Percentiles rank a stretch among this genome's conserved stretches.
Evolutionary conservation across 257 asterid genomes (phyloP).

Genomic region (Penstemon newberryi): DNA sequence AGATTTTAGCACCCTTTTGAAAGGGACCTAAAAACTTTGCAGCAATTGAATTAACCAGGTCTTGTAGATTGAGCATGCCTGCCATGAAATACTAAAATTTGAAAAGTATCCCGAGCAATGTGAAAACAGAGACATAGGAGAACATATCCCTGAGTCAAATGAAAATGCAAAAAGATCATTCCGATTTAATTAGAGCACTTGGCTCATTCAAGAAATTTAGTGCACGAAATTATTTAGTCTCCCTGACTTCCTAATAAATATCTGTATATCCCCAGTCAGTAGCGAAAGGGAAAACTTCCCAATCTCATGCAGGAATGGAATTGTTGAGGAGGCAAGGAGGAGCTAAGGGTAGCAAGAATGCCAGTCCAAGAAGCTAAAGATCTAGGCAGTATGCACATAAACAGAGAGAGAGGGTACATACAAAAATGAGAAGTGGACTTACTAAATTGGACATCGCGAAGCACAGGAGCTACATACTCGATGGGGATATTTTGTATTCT

Average conservation of each 20-base stretch:
- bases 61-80: slow-evolving; percentile 88
- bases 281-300: slow-evolving; percentile 1
- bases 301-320: slow-evolving; percentile 14
- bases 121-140: not conserved
- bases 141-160: slow-evolving; percentile 2
- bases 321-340: slow-evolving; percentile 5
- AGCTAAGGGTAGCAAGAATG: not conserved
- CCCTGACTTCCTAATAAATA: slow-evolving; percentile 7
- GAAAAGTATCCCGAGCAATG: slow-evolving; percentile 17
- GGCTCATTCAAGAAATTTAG: slow-evolving; percentile 20
- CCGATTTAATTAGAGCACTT: slow-evolving; percentile 20
- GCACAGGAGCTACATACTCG: slow-evolving; percentile 59
- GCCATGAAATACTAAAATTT: slow-evolving; percentile 26
- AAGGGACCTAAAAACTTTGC: slow-evolving; percentile 71
- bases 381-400: slow-evolving; percentile 6
- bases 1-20: slow-evolving; percentile 65
- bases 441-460: slow-evolving; percentile 86
- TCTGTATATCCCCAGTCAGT: not conserved
- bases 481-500: slow-evolving; percentile 64
- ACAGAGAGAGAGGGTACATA: slow-evolving; percentile 3
- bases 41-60: slow-evolving; percentile 68
- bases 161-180: slow-evolving; percentile 21
- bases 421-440: slow-evolving; percentile 31
- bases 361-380: slow-evolving; percentile 16
- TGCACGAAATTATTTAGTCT: not conserved